Base-by-base conservation (phyloP, 768 basidiomycete genomes). In the Scleroderma citrinum region DNA sequence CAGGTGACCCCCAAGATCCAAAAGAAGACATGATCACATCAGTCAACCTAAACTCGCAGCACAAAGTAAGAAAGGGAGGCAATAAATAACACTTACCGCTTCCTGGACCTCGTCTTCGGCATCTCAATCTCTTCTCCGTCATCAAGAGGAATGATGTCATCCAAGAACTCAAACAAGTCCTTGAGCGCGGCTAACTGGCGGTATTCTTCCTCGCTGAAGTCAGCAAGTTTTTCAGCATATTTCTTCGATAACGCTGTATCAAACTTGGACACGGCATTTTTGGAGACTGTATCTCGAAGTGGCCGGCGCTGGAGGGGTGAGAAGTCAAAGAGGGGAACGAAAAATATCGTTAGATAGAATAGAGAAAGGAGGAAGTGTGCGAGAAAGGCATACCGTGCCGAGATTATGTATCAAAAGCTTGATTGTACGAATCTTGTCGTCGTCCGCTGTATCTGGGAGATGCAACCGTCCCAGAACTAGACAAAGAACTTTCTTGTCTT, bases 261-360 rank as follows among this genome's bases (percentile, higher is more conserved):
- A 59, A 95, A 93, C 53, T 82, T 83, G 20, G 66, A 69, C 44
- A 95, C 72, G 0, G 90, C 83, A 51, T 85, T 92, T 37, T 77
- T 80, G 13, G 84, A 66, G 50, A 76, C 58, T 41, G 74, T 68
- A 71, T 94, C 74, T 48, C 76, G 63, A 61, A 78, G 51, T 0
- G 82, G 83, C 17, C 81, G 80, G 37, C 76, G 78, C 82, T 85
- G 57, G 14, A 46, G 16, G 13, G 20, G 17, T 21, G 35, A 30
- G n/a, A 19, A 14, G 23, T 14, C 16, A 26, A 29, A 20, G 16
- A 29, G 17, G n/a, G 17, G 11, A 21, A 29, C 26, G 26, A 29
- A 5, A 8, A 5, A 21, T 17, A 7, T 30, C 7, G 31, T 21
- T 20, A 29, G 13, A 31, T 12, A 14, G 23, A 12, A 3, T 16